phyloP scores from a whole-genome alignment of 306 rosid species.

The Cicer pinnatifidum region DNA sequence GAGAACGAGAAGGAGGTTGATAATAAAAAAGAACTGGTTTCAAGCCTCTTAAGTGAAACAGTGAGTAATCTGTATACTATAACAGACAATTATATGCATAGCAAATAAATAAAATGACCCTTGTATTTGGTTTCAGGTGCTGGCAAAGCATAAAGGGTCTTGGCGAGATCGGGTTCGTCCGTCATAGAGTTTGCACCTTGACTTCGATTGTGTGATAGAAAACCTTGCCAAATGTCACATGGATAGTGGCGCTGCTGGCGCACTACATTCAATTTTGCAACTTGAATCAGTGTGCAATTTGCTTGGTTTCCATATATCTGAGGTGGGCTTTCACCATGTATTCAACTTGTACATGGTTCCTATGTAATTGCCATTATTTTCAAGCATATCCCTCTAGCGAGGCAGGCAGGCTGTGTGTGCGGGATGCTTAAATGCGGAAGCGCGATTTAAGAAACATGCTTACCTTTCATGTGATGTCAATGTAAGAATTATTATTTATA shows the following conservation, averaged over 20 bases:
- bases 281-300: conserved; percentile 23
- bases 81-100: neutral
- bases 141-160: conserved; percentile 79
- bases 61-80: conserved; percentile 49
- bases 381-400: conserved; percentile 1
- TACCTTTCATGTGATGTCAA: neutral
- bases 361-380: neutral
- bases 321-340: conserved; percentile 33
- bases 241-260: conserved; percentile 24
- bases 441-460: neutral
- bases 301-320: conserved; percentile 30
- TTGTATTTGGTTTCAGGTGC: conserved; percentile 59
- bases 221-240: neutral
- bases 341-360: conserved; percentile 14
- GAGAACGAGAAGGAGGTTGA: conserved; percentile 53
- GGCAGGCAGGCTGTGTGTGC: conserved; percentile 4
- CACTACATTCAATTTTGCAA: conserved; percentile 19
- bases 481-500: neutral
- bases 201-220: conserved; percentile 25
- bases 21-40: conserved; percentile 52
- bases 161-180: conserved; percentile 93
- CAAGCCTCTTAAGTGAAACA: conserved; percentile 78
- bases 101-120: conserved; percentile 29
- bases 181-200: conserved; percentile 39
- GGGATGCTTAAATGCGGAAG: conserved; percentile 18